Evolutionary conservation across 768 basidiomycete species (phyloP).

Genomic region (Pulveroboletus sp.): DNA sequence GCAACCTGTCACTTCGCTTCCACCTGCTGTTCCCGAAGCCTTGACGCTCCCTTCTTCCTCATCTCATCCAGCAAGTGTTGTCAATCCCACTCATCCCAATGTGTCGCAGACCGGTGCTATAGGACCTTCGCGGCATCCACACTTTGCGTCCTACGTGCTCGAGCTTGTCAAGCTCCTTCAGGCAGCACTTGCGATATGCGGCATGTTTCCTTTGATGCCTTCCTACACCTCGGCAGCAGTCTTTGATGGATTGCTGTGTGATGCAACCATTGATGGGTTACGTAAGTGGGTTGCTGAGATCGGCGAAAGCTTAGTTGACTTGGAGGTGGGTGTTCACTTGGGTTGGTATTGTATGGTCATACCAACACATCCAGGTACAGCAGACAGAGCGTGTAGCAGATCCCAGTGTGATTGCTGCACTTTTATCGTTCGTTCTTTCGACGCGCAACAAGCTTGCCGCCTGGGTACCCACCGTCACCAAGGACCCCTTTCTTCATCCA

Average conservation of each 20-base stretch:
- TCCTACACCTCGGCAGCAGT: conserved; percentile 7
- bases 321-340: conserved; percentile 44
- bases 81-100: conserved; percentile 14
- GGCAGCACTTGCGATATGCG: conserved; percentile 65
- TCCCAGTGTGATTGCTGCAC: conserved; percentile 62
- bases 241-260: conserved; percentile 72
- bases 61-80: conserved; percentile 19
- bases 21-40: conserved; percentile 18
- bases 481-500: conserved; percentile 77
- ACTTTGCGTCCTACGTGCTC: conserved; percentile 64
- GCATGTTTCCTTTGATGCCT: conserved; percentile 44
- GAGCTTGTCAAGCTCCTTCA: conserved; percentile 76
- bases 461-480: conserved; percentile 47
- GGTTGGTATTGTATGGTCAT: background rate
- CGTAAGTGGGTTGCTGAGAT: conserved; percentile 62
- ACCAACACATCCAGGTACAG: conserved; percentile 30
- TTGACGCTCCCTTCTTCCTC: conserved; percentile 21
- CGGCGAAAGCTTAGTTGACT: conserved; percentile 53
- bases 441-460: conserved; percentile 66
- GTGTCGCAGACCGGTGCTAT: conserved; percentile 9
- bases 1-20: conserved; percentile 22
- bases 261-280: conserved; percentile 69
- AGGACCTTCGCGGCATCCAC: conserved; percentile 24
- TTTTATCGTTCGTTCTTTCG: conserved; percentile 64
- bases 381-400: conserved; percentile 71